A percentile compares a stretch with the other conserved stretches of the same genome.
phyloP scores from a whole-genome alignment of 768 basidiomycete genomes.

The Leccinum obscurum region DNA sequence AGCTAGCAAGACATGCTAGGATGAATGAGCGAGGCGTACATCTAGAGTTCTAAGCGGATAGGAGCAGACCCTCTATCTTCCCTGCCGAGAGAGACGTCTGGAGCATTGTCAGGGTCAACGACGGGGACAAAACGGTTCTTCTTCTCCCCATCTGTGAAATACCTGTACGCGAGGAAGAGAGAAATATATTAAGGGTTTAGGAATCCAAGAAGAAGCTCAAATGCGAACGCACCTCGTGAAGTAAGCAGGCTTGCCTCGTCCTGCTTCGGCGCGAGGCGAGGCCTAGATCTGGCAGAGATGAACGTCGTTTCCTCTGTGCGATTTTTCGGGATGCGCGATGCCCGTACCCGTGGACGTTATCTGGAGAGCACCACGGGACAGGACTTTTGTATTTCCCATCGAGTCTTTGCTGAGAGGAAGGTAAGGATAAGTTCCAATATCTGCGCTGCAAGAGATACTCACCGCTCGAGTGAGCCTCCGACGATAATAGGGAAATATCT shows the following conservation, averaged over 20 bases:
- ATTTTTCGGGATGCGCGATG: constrained; percentile 78
- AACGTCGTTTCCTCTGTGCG: constrained; percentile 45
- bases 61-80: constrained; percentile 82
- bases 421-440: neutral
- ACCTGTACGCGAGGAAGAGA: constrained; percentile 31
- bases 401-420: constrained; percentile 70
- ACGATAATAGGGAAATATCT: constrained; percentile 91
- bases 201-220: neutral
- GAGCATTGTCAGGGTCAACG: constrained; percentile 68
- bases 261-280: constrained; percentile 39
- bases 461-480: constrained; percentile 80
- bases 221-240: constrained; percentile 60
- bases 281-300: constrained; percentile 78
- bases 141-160: constrained; percentile 85
- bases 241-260: constrained; percentile 60
- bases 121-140: constrained; percentile 65
- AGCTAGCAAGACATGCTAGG: constrained; percentile 35
- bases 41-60: constrained; percentile 62
- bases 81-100: constrained; percentile 59
- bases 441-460: constrained; percentile 24
- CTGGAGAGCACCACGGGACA: constrained; percentile 87
- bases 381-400: constrained; percentile 87
- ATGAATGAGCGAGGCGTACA: constrained; percentile 75
- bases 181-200: neutral
- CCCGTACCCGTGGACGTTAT: constrained; percentile 92